phyloP scores from a whole-genome alignment of 768 basidiomycete species.

The Ramaria rubella region DNA sequence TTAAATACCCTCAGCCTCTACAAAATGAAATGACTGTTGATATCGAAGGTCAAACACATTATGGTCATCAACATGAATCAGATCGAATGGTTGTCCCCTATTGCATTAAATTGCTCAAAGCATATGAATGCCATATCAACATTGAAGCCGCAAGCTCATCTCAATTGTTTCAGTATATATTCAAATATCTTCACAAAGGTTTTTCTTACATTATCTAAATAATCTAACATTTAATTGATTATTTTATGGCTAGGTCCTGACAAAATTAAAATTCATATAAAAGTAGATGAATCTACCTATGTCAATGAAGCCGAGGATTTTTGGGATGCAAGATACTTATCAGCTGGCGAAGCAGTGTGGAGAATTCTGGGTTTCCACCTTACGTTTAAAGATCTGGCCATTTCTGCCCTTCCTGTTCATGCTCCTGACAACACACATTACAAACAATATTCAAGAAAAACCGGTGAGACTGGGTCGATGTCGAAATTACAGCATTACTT shows the following conservation, averaged over 20 bases:
- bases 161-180: slow-evolving; percentile 33
- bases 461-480: neutral
- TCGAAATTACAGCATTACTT: slow-evolving; percentile 22
- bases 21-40: slow-evolving; percentile 22
- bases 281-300: too few relatives aligned
- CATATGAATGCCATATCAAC: slow-evolving; percentile 33
- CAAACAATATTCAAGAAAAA: slow-evolving; percentile 20
- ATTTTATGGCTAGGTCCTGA: slow-evolving; percentile 16
- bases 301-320: slow-evolving; percentile 34
- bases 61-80: slow-evolving; percentile 17
- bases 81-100: slow-evolving; percentile 30
- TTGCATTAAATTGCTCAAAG: slow-evolving; percentile 18
- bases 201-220: neutral
- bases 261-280: slow-evolving; percentile 5
- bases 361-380: slow-evolving; percentile 30
- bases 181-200: slow-evolving; percentile 38
- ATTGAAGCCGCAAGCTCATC: slow-evolving; percentile 26
- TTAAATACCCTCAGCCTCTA: slow-evolving; percentile 17
- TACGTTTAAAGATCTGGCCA: slow-evolving; percentile 27
- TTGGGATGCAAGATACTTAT: slow-evolving; percentile 29
- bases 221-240: neutral
- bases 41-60: slow-evolving; percentile 24
- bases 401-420: slow-evolving; percentile 30
- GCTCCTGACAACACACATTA: slow-evolving; percentile 12
- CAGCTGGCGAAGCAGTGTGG: slow-evolving; percentile 33